phyloP scores from a whole-genome alignment of 345 rosid species.

The Balakata baccata region DNA sequence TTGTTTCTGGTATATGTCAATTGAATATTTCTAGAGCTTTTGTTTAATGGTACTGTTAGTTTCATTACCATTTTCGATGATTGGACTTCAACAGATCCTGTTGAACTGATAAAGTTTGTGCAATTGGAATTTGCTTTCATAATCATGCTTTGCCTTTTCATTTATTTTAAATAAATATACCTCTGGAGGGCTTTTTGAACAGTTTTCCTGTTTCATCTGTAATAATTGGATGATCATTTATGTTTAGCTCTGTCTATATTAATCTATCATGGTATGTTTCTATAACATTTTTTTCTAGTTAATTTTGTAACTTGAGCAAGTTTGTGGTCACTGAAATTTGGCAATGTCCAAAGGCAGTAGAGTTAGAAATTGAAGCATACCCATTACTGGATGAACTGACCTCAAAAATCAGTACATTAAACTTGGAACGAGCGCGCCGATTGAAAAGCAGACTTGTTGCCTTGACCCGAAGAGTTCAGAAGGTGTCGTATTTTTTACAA shows the following conservation, averaged over 20 bases:
- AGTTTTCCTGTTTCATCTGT: slow-evolving; percentile 3
- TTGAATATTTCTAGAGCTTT: neutral
- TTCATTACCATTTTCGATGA: neutral
- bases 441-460: slow-evolving; percentile 97
- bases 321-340: slow-evolving; percentile 23
- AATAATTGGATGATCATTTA: neutral
- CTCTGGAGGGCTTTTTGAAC: neutral
- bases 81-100: neutral
- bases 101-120: neutral
- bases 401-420: slow-evolving; percentile 92
- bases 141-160: neutral
- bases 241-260: neutral
- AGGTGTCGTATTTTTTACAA: slow-evolving; percentile 44
- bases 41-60: neutral
- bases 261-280: neutral
- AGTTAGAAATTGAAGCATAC: slow-evolving; percentile 97
- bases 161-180: neutral
- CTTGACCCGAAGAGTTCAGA: slow-evolving; percentile 89
- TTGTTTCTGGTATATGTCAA: neutral
- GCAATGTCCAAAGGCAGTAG: slow-evolving; percentile 70
- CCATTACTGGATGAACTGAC: slow-evolving; percentile 93
- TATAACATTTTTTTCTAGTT: neutral
- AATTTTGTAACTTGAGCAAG: slow-evolving; percentile 15
- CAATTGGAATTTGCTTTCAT: neutral
- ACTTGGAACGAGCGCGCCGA: slow-evolving; percentile 91